Evolutionary conservation across 129 eudicot genomes (phyloP).

Genomic region (Chrysanthemum makinoi): DNA sequence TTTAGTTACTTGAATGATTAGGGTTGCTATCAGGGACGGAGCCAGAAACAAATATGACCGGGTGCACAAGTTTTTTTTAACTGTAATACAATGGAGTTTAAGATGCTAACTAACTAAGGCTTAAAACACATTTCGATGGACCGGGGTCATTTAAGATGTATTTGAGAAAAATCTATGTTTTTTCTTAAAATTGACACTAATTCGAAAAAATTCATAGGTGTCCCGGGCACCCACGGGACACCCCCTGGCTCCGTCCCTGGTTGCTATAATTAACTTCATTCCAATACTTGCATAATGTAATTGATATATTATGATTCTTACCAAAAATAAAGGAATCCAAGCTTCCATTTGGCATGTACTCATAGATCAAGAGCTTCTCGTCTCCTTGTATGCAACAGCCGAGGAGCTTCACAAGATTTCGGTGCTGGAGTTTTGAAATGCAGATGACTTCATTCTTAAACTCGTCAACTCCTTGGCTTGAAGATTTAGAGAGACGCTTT

Average conservation of each 20-base stretch:
- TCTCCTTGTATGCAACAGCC: slow-evolving; percentile 18
- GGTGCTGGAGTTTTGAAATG: slow-evolving; percentile 14
- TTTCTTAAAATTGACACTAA: too few species aligned
- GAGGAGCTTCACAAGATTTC: slow-evolving; percentile 15
- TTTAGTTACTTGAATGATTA: not conserved
- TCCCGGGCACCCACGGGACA: too few species aligned
- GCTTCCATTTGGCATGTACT: slow-evolving; percentile 14
- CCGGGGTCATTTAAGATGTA: too few species aligned
- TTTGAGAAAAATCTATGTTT: too few species aligned
- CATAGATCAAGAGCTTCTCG: not conserved
- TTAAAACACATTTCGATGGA: too few species aligned
- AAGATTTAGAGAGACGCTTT: slow-evolving; percentile 4
- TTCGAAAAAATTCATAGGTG: too few species aligned
- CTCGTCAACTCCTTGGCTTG: slow-evolving; percentile 3
- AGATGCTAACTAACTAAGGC: too few species aligned
- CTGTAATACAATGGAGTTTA: too few species aligned
- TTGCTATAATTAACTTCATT: not conserved
- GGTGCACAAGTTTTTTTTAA: too few species aligned
- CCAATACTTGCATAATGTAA: not conserved
- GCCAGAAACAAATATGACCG: too few species aligned
- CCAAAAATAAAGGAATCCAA: slow-evolving; percentile 7
- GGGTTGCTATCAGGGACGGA: not conserved
- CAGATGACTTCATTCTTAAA: slow-evolving; percentile 14
- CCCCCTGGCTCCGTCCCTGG: too few species aligned
- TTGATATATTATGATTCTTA: not conserved